phyloP scores from a whole-genome alignment of 805 yeast genomes.

The Dipodascus geniculatus region DNA sequence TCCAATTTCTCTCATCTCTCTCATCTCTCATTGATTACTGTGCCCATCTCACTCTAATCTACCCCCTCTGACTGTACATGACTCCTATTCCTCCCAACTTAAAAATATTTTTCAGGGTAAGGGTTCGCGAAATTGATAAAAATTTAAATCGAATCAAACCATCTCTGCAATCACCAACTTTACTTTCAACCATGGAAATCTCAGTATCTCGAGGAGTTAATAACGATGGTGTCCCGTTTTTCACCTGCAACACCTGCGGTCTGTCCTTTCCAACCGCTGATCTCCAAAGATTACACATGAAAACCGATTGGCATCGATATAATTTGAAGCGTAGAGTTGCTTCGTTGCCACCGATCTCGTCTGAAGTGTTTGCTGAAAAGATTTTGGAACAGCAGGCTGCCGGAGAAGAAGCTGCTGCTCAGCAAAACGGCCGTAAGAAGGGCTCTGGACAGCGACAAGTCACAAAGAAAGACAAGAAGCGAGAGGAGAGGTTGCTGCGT shows the following conservation, averaged over 20 bases:
- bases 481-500: slow-evolving; percentile 20
- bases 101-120: not conserved
- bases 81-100: not conserved
- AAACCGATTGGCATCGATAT: slow-evolving; percentile 96
- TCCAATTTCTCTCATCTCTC: too few species aligned
- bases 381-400: slow-evolving; percentile 28
- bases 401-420: slow-evolving; percentile 10
- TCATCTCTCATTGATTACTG: not conserved
- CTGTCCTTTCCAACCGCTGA: slow-evolving; percentile 73
- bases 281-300: slow-evolving; percentile 86
- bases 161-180: not conserved
- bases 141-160: too few species aligned
- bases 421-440: slow-evolving; percentile 13
- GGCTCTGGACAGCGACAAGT: slow-evolving; percentile 23
- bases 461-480: slow-evolving; percentile 27
- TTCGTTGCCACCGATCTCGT: slow-evolving; percentile 56
- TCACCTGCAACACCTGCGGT: slow-evolving; percentile 84
- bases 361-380: slow-evolving; percentile 61
- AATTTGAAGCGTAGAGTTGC: slow-evolving; percentile 92
- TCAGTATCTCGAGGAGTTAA: slow-evolving; percentile 1
- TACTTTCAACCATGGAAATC: not conserved
- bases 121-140: not conserved
- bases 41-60: not conserved
- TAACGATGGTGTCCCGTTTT: slow-evolving; percentile 18
- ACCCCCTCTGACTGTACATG: not conserved